These are phyloP conservation scores for Plasmodium knowlesi DNA, from an alignment of 169 alveolate species.

Conservation along the genomic window DNA sequence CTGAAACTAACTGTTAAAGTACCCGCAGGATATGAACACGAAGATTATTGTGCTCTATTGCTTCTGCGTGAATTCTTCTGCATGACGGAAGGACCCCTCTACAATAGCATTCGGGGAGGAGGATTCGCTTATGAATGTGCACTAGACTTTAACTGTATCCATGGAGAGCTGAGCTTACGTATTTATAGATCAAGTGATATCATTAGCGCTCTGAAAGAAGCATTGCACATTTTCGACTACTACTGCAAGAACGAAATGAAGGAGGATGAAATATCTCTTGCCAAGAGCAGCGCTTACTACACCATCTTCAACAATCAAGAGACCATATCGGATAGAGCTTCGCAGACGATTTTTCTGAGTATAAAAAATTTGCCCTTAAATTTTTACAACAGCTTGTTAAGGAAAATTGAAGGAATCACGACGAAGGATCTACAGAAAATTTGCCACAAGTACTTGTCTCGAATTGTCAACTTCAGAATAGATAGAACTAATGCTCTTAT, in stretches of 20 bases:
- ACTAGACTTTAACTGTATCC: conserved; percentile 71
- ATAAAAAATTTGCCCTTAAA: conserved; percentile 74
- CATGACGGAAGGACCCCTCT: conserved; percentile 85
- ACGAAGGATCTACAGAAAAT: neutral
- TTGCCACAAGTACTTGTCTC: conserved; percentile 24
- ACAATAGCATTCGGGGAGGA: conserved; percentile 85
- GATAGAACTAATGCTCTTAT: conserved; percentile 17
- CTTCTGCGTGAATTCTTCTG: conserved; percentile 79
- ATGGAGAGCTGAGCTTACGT: conserved; percentile 80
- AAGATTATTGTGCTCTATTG: conserved; percentile 72
- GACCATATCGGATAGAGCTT: conserved; percentile 76
- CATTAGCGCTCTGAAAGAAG: conserved; percentile 75
- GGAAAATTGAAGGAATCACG: conserved; percentile 16
- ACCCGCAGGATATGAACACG: conserved; percentile 76
- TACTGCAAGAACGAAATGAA: conserved; percentile 50
- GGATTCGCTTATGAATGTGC: conserved; percentile 84
- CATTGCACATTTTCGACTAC: conserved; percentile 67
- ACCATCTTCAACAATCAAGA: conserved; percentile 78
- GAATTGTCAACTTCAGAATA: conserved; percentile 30
- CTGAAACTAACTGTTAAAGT: conserved; percentile 76
- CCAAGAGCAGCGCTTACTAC: conserved; percentile 79
- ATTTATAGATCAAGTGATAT: conserved; percentile 62
- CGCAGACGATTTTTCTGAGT: conserved; percentile 76
- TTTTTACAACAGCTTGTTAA: conserved; percentile 18
- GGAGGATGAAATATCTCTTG: conserved; percentile 75